Conservation (phyloP, 2,329 filamentous ascomycete genomes). For the Fusarium sp. region DNA sequence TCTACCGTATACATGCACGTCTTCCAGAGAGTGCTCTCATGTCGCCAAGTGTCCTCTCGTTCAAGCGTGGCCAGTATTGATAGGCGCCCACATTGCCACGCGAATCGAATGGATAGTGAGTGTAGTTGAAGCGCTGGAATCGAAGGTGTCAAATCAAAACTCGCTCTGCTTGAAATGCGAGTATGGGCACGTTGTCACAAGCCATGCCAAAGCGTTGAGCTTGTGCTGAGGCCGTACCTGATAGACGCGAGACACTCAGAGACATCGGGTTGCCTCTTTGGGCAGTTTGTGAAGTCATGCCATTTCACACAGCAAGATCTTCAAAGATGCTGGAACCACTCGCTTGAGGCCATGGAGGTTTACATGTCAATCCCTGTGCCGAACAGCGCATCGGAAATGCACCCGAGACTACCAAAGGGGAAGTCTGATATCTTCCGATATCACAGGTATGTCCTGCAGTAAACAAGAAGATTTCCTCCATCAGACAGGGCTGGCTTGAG, state of each 20-base stretch:
- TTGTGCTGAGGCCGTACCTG: conserved; percentile 20
- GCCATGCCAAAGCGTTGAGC: conserved; percentile 10
- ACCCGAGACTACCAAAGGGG: conserved; percentile 10
- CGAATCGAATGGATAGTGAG: conserved; percentile 16
- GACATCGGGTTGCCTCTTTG: conserved; percentile 32
- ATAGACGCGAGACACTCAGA: conserved; percentile 18
- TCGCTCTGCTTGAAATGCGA: not conserved
- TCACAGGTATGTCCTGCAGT: conserved; percentile 28
- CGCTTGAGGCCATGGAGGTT: conserved; percentile 8
- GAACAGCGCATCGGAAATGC: conserved; percentile 33
- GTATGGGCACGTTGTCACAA: conserved; percentile 11
- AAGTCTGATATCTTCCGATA: conserved; percentile 27
- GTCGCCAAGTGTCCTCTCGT: not conserved
- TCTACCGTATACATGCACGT: not conserved
- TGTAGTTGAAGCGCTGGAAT: not conserved
- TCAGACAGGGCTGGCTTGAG: conserved; percentile 27
- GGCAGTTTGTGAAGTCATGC: conserved; percentile 22
- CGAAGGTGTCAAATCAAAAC: not conserved
- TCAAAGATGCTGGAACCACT: not conserved
- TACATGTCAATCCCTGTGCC: conserved; percentile 18
- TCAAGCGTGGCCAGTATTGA: conserved; percentile 31
- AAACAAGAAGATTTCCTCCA: conserved; percentile 19
- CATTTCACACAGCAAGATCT: conserved; percentile 7
- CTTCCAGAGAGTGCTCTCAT: not conserved
- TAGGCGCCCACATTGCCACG: conserved; percentile 34